These are phyloP conservation scores for Rhizophagus sp. DNA, from an alignment of 192 early-diverging fungal genomes.

Conservation along the genomic window DNA sequence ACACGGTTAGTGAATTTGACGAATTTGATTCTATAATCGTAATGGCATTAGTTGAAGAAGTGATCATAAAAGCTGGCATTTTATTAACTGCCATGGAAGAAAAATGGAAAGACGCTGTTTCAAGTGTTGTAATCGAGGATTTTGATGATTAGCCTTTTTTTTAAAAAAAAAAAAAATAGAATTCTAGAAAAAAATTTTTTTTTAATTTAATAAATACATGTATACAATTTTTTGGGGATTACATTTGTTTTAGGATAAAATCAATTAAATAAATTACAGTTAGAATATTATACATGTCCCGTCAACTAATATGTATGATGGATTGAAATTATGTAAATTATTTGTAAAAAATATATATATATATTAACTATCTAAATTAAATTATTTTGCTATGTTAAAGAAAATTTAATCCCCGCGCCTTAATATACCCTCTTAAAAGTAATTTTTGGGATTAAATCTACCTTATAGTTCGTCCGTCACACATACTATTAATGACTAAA, in stretches of 20 bases:
- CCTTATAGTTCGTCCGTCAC: neutral
- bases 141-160: neutral
- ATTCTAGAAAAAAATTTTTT: neutral
- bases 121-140: slow-evolving; percentile 19
- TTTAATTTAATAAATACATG: neutral
- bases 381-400: neutral
- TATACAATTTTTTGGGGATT: neutral
- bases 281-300: neutral
- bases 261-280: neutral
- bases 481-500: neutral
- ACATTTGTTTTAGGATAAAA: neutral
- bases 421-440: neutral
- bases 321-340: neutral
- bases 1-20: slow-evolving; percentile 7
- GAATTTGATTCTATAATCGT: slow-evolving; percentile 26
- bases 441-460: neutral
- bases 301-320: neutral
- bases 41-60: slow-evolving; percentile 15
- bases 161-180: neutral
- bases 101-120: slow-evolving; percentile 21
- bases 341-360: neutral
- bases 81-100: slow-evolving; percentile 32
- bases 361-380: neutral
- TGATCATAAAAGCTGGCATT: slow-evolving; percentile 12
- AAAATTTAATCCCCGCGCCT: neutral